Evolutionary conservation across 805 yeast genomes (phyloP).

Genomic region (Candida silvatica): DNA sequence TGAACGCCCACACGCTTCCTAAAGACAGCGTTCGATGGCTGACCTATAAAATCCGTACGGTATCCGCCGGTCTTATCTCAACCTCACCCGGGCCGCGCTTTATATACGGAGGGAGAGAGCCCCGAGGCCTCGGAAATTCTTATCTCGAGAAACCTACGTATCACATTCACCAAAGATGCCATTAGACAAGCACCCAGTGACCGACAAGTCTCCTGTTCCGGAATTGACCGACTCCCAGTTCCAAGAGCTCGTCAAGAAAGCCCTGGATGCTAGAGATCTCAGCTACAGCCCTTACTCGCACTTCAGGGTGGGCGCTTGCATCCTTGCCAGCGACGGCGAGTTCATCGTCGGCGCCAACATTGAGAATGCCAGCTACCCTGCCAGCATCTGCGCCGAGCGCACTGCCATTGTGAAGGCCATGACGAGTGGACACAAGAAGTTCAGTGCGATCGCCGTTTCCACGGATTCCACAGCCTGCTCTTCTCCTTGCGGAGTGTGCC

Average conservation of each 20-base stretch:
- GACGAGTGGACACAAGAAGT: constrained; percentile 29
- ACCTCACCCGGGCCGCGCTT: too few relatives aligned
- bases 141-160: too few relatives aligned
- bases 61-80: too few relatives aligned
- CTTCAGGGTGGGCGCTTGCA: constrained; percentile 76
- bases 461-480: constrained; percentile 52
- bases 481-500: constrained; percentile 91
- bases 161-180: too few relatives aligned
- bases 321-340: constrained; percentile 43
- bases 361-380: constrained; percentile 88
- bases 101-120: too few relatives aligned
- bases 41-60: too few relatives aligned
- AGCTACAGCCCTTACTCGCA: constrained; percentile 70
- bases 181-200: neutral
- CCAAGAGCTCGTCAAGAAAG: constrained; percentile 8
- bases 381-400: constrained; percentile 70
- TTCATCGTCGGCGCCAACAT: constrained; percentile 73
- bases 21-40: too few relatives aligned
- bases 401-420: constrained; percentile 54
- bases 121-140: too few relatives aligned
- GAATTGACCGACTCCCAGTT: constrained; percentile 6
- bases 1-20: neutral
- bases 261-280: constrained; percentile 18
- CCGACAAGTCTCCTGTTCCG: constrained; percentile 1
- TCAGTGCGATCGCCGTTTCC: constrained; percentile 59